Conservation (phyloP, 768 basidiomycete genomes). For the Boletus sp. region DNA sequence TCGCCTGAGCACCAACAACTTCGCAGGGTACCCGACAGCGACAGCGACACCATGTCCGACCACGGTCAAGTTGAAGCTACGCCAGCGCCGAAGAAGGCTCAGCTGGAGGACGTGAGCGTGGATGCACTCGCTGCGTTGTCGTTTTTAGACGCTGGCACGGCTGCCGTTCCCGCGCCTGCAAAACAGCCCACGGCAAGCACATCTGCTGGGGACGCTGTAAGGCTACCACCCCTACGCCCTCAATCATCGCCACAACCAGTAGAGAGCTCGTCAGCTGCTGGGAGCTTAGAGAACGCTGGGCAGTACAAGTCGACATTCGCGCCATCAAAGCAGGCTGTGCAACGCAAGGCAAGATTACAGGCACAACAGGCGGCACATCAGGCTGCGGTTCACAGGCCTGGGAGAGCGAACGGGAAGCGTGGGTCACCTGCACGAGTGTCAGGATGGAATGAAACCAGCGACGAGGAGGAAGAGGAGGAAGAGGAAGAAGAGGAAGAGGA, state of each 20-base stretch:
- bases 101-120: constrained; percentile 49
- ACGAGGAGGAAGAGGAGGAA: constrained; percentile 78
- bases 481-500: constrained; percentile 80
- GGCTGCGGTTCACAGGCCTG: constrained; percentile 73
- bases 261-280: constrained; percentile 23
- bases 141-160: constrained; percentile 54
- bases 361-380: constrained; percentile 81
- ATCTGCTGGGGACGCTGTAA: constrained; percentile 3
- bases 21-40: constrained; percentile 28
- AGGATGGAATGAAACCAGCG: constrained; percentile 68
- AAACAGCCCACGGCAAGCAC: constrained; percentile 7
- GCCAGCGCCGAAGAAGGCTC: constrained; percentile 11
- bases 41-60: constrained; percentile 35
- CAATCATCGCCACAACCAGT: constrained; percentile 34
- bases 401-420: constrained; percentile 45
- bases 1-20: constrained; percentile 33
- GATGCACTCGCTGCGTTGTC: constrained; percentile 79
- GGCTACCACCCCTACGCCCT: constrained; percentile 26
- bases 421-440: constrained; percentile 40
- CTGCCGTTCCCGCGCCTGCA: constrained; percentile 17
- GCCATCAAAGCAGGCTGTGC: constrained; percentile 75
- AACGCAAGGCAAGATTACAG: constrained; percentile 80
- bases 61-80: constrained; percentile 5
- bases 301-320: constrained; percentile 86
- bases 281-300: constrained; percentile 26